Conservation (phyloP, 1,284 basidiomycete genomes). For the Puccinia novopanici region DNA sequence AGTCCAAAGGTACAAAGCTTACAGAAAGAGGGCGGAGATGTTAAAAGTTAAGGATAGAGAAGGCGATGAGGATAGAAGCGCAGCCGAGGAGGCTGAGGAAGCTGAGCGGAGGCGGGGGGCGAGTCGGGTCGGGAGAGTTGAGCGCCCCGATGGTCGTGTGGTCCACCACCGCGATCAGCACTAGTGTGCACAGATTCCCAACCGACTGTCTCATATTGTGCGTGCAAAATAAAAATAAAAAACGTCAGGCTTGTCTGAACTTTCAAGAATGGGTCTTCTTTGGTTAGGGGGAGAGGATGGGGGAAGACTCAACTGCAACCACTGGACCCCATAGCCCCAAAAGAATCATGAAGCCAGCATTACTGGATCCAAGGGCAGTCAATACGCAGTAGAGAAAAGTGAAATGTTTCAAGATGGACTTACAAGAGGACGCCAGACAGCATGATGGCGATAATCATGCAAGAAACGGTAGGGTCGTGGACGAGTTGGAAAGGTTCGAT, state of each 20-base stretch:
- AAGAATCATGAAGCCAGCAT: conserved; percentile 37
- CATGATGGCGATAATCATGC: conserved; percentile 36
- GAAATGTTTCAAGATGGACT: too few species aligned
- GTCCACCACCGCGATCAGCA: conserved; percentile 17
- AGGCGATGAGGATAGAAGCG: not conserved
- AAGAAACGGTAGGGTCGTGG: conserved; percentile 8
- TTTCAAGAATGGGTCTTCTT: not conserved
- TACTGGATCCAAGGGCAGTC: too few species aligned
- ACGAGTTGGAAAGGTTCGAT: conserved; percentile 10
- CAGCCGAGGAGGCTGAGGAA: not conserved
- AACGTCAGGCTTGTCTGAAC: too few species aligned
- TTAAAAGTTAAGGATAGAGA: conserved; percentile 12
- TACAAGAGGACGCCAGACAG: conserved; percentile 28
- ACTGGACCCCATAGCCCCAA: conserved; percentile 40
- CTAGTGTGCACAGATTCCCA: not conserved
- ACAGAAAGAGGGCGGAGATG: not conserved
- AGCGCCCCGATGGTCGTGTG: not conserved
- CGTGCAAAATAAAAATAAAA: too few species aligned
- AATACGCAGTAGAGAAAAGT: too few species aligned
- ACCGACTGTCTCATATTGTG: too few species aligned
- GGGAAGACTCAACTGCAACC: conserved; percentile 14
- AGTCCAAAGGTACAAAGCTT: not conserved
- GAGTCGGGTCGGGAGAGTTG: not conserved
- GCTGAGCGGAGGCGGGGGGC: not conserved
- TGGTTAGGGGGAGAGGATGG: not conserved